Conservation (phyloP, 352 stramenopile genomes). For the Globisporangium perplexum region DNA sequence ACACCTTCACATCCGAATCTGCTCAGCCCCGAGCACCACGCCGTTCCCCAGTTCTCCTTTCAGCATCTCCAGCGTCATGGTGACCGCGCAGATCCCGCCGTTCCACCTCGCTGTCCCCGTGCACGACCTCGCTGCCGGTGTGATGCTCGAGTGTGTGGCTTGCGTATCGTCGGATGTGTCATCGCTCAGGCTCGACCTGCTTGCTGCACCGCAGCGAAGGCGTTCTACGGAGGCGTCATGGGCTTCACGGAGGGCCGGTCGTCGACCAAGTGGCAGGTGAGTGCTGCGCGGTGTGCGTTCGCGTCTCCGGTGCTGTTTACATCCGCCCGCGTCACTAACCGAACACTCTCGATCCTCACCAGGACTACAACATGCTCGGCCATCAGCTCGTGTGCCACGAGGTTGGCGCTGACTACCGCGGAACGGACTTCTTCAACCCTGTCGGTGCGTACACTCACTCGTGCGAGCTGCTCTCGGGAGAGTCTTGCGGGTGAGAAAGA, state of each 20-base stretch:
- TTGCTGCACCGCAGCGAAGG: conserved; percentile 48
- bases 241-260: conserved; percentile 90
- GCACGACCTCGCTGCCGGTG: conserved; percentile 87
- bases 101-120: conserved; percentile 94
- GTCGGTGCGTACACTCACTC: conserved; percentile 59
- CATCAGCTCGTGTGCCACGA: conserved; percentile 89
- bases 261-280: conserved; percentile 90
- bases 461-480: neutral
- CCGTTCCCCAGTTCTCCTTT: too few species aligned
- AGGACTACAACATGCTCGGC: conserved; percentile 90
- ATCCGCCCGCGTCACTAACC: too few species aligned
- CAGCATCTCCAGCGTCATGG: neutral
- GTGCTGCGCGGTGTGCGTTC: neutral
- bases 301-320: neutral
- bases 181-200: too few species aligned
- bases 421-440: conserved; percentile 94
- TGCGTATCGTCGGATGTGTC: neutral
- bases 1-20: too few species aligned
- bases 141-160: neutral
- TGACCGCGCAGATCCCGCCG: conserved; percentile 35
- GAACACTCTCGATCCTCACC: too few species aligned
- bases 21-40: too few species aligned
- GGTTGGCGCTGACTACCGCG: conserved; percentile 91
- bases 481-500: too few species aligned
- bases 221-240: conserved; percentile 92